Evolutionary conservation across 495 filamentous ascomycete genomes (phyloP).

Genomic region (Penicillium desertorum): DNA sequence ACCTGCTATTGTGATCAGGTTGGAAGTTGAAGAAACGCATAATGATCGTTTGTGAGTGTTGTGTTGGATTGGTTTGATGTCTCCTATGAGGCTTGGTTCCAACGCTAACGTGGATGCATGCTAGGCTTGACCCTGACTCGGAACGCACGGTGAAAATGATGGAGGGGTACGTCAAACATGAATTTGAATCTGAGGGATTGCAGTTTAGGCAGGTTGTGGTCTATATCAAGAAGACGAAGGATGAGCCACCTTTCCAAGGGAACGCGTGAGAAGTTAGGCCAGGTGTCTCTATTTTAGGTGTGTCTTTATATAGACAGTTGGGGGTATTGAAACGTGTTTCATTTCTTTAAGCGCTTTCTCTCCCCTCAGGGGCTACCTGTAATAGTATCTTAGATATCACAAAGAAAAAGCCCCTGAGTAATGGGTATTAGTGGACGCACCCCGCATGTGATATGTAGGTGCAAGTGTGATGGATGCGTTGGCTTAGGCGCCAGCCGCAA

Average conservation of each 20-base stretch:
- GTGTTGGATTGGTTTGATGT: not conserved
- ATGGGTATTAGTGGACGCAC: not conserved
- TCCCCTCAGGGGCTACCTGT: too few relatives aligned
- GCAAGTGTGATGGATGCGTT: not conserved
- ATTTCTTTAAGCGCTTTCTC: too few relatives aligned
- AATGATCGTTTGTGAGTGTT: not conserved
- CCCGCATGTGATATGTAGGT: not conserved
- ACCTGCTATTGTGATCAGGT: slow-evolving; percentile 8
- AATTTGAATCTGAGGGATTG: not conserved
- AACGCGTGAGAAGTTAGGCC: too few relatives aligned
- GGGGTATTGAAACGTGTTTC: too few relatives aligned
- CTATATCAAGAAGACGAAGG: not conserved
- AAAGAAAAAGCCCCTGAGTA: too few relatives aligned
- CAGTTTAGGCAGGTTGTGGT: not conserved
- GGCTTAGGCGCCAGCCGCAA: not conserved
- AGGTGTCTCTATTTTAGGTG: too few relatives aligned
- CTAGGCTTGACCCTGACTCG: not conserved
- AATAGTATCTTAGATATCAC: too few relatives aligned
- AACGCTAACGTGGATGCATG: not conserved
- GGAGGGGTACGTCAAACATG: not conserved
- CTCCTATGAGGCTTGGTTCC: not conserved
- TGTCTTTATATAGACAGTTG: too few relatives aligned
- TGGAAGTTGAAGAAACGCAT: not conserved
- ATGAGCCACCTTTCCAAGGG: too few relatives aligned
- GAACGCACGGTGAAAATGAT: not conserved